Conservation (phyloP, 2,329 filamentous ascomycete species). For the Furcasterigmium furcatum region DNA sequence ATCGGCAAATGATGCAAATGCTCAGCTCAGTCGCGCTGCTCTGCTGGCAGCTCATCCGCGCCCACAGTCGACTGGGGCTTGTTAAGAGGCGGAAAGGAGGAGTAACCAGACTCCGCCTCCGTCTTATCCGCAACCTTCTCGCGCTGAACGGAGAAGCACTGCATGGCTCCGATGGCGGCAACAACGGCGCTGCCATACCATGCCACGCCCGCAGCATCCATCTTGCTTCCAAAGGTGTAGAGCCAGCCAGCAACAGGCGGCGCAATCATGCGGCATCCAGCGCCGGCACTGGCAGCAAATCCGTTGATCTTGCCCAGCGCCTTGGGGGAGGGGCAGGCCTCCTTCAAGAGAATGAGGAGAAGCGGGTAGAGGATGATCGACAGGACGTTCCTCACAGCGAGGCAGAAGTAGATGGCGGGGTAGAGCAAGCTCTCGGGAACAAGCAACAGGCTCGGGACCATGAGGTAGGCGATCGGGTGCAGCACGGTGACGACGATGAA, state of each 20-base stretch:
- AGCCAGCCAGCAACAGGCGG: conserved; percentile 62
- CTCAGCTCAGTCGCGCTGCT: background rate
- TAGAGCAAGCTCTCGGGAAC: conserved; percentile 49
- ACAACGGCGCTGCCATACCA: conserved; percentile 61
- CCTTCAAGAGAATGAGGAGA: conserved; percentile 65
- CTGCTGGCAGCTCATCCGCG: conserved; percentile 5
- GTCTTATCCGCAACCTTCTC: conserved; percentile 10
- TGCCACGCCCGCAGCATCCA: conserved; percentile 57
- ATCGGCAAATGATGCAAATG: too few relatives aligned
- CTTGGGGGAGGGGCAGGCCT: conserved; percentile 53
- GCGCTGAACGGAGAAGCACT: conserved; percentile 54
- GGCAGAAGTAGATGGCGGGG: conserved; percentile 55
- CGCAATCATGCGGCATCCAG: conserved; percentile 64
- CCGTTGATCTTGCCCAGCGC: conserved; percentile 65
- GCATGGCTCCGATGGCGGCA: conserved; percentile 53
- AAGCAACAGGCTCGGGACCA: conserved; percentile 56
- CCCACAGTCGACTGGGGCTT: conserved; percentile 1
- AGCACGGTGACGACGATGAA: conserved; percentile 56
- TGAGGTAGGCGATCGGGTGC: conserved; percentile 59
- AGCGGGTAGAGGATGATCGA: conserved; percentile 64
- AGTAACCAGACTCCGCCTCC: background rate
- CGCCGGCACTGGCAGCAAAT: conserved; percentile 61
- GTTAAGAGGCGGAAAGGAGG: background rate
- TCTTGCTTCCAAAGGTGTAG: conserved; percentile 56
- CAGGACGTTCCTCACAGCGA: conserved; percentile 56